Evolutionary conservation across 495 filamentous ascomycete genomes (phyloP), one percentile per base, ranked within the genome.

Genomic region (Penicillium lividum): DNA sequence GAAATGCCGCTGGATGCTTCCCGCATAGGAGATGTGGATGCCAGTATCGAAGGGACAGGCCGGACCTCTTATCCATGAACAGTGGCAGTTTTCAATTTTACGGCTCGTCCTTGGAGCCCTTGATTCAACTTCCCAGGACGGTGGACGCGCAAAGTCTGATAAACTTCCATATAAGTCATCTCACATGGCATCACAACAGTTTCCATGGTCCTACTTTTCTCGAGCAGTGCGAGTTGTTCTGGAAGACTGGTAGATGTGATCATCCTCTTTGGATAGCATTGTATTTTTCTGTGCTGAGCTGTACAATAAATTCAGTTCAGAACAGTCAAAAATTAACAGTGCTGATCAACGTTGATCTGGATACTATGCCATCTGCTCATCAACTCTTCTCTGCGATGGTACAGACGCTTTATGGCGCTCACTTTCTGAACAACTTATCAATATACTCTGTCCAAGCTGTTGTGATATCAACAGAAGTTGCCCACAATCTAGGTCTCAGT

Each of bases 401-500:
- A 2, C 62, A 70, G 51, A 65, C 59, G 5, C 59, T 72, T 15
- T 69, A 72, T 28, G 57, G 51, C 50, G 63, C 58, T 11, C 59
- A 72, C 30, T 72, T 72, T 25, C 56, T 72, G 9, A 60, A 64
- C 54, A 69, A 71, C 33, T 64, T 77, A 28, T 80, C 66, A 0
- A 57, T 76, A 5, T 74, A 75, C 48, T 69, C 74, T 0, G 68
- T 79, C 1, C 74, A 82, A 58, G 72, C 77, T 16, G 77, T 82
- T 51, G 66, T 75, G 4, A 79, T 73, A 9, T 69, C 73, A 18
- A 79, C 76, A 3, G 73, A 76, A 13, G 72, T 74, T 25, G 77
- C 78, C 7, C 77, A 82, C 53, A 74, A 76, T 31, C 66, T 82
- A 3, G 79, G 79, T 15, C 72, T 73, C 30, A 75, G 72, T n/a